Base-by-base conservation (phyloP, 345 rosid genomes). In the Noccaea caerulescens region DNA sequence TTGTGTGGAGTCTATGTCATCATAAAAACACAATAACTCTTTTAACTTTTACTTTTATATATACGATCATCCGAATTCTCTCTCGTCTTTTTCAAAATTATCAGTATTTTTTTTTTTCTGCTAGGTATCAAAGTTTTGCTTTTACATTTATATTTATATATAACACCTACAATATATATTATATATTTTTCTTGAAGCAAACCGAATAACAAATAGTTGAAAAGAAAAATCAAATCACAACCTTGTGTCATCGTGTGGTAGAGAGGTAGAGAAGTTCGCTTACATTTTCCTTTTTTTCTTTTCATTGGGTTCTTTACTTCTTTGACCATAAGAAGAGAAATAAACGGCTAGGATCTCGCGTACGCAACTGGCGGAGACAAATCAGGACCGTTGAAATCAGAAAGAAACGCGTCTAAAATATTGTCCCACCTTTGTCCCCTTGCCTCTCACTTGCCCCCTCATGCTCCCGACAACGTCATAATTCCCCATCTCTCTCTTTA, bases 351-450 rank as follows among this genome's bases (percentile, higher is more conserved):
- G 13, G 72, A 66, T 73, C 67, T 58, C 77, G 77, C 58, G 33
- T 52, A 61, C 75, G 62, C 62, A 71, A 51, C 61, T 16, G 52
- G 33, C 38, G 5, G 16, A 51, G 47, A 63, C 6, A 56, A 64
- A 72, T 63, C 76, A 34, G 27, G 47, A 63, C 76, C 70, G 41
- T 72, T 63, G 68, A 65, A 71, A 37, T 3, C 20, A 53, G 37
- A 71, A 46, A 46, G 58, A 55, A 64, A 23, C 76, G 65, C 58
- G 71, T 72, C 77, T 51, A 72, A 72, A 33, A 64, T 5, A 10
- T 18, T 91, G 96, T 84, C 96, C 84, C 82, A 64, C 57, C 42
- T 43, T 79, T 89, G 98, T 87, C 90, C 87, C 94, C 90, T 80
- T 81, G 87, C 87, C 86, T 82, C 82, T 75, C 71, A 68, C 72